Conservation (phyloP, 768 basidiomycete genomes). For the Trametes cingulata region DNA sequence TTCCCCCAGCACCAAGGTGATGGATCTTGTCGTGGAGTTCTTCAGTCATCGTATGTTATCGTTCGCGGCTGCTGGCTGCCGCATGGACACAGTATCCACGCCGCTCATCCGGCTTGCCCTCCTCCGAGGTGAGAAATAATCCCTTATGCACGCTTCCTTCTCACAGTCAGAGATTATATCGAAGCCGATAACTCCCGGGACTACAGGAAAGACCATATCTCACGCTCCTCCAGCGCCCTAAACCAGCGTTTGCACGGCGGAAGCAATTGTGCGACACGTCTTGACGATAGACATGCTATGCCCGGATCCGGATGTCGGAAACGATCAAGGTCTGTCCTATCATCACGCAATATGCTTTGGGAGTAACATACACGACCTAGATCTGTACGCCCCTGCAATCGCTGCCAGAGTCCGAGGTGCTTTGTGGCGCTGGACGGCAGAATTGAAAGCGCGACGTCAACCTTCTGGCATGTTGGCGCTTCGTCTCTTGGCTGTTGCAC, state of each 20-base stretch:
- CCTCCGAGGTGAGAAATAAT: not conserved
- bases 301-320: constrained; percentile 11
- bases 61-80: not conserved
- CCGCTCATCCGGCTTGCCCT: not conserved
- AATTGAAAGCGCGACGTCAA: not conserved
- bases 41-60: not conserved
- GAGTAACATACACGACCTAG: not conserved
- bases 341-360: not conserved
- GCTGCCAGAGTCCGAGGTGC: not conserved
- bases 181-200: not conserved
- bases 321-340: not conserved
- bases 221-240: no score
- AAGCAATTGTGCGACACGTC: not conserved
- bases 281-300: not conserved
- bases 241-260: no score
- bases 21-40: not conserved
- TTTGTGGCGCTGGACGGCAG: constrained; percentile 10
- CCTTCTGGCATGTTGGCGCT: not conserved
- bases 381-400: not conserved
- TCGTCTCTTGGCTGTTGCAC: not conserved
- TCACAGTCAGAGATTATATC: no score
- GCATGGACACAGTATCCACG: not conserved
- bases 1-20: not conserved
- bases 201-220: not conserved
- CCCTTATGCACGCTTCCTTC: not conserved